Conservation (phyloP, 1,139 yeast species). For the Zygoascus sp. region DNA sequence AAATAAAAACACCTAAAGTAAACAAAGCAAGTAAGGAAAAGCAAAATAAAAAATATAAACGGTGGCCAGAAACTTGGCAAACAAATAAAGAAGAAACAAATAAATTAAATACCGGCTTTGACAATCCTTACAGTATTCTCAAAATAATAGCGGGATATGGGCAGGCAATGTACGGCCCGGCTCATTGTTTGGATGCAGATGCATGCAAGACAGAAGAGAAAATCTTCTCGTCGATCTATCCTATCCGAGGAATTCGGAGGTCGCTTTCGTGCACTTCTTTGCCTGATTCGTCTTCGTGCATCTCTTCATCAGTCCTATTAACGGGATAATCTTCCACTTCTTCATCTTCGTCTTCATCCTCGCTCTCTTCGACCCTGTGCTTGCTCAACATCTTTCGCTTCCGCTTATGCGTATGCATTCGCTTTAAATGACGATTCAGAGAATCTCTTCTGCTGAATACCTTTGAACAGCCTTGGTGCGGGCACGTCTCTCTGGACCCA, state of each 20-base stretch:
- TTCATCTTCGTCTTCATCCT: not conserved
- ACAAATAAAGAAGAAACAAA: too few species aligned
- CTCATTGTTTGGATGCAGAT: not conserved
- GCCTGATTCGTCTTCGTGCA: too few species aligned
- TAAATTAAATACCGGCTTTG: too few species aligned
- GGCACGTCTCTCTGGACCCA: slow-evolving; percentile 15
- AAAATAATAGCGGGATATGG: not conserved
- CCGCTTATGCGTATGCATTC: slow-evolving; percentile 18
- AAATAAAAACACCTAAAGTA: not conserved
- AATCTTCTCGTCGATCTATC: not conserved
- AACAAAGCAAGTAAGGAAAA: not conserved
- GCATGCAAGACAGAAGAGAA: not conserved
- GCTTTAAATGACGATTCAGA: slow-evolving; percentile 21
- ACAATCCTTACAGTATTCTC: too few species aligned
- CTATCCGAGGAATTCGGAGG: too few species aligned
- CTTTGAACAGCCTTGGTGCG: slow-evolving; percentile 45
- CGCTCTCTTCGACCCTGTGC: not conserved
- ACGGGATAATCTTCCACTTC: not conserved
- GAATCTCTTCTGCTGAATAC: slow-evolving; percentile 47
- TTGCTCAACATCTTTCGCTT: not conserved
- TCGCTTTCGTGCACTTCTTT: too few species aligned
- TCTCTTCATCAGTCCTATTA: too few species aligned
- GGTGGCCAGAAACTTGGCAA: too few species aligned
- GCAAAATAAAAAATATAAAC: not conserved
- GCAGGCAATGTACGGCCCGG: not conserved